Evolutionary conservation across 805 yeast species (phyloP), one percentile per base, ranked within the genome.

Genomic region (Blastobotrys peoriensis): DNA sequence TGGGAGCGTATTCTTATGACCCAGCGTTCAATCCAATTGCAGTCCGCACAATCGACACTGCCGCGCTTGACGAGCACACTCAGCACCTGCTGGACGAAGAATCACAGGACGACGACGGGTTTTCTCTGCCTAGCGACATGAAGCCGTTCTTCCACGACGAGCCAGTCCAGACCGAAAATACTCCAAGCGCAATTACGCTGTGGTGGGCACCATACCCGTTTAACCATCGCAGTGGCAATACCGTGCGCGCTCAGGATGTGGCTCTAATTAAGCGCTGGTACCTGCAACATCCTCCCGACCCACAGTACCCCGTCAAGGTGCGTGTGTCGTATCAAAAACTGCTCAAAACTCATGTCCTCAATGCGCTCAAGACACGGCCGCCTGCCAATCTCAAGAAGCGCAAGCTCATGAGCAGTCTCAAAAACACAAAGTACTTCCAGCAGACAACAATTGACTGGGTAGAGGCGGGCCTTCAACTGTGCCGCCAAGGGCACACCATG

Each of bases 371-470:
- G 46, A 70, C 69, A 18, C 59, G 62, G 13, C 64, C 63, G 19
- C 65, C 69, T 2, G 66, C 70, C 2, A 66, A 68, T 25, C 72
- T 65, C 37, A 71, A 73, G 40, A 83, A 79, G 53, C 71, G 75
- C 4, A 73, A 76, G 33, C 66, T 93, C 10, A 60, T 93, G 21
- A 78, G 77, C 49, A 72, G 79, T 23, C 71, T 93, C 52, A 78
- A 79, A 46, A 71, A 74, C 38, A 93, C 98, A 0, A 89, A 86
- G 57, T 93, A 78, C 61, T 93, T 93, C 64, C 95, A 87, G 59
- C 82, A 85, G 55, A 91, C 98, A 0, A 74, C 89, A 0, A 81
- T 93, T 40, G 98, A 93, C 63, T 93, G 99, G 99, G 93, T 91
- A 2, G 99, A 93, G 62, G 98, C 98, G 1, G 98, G 97, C 22